Evolutionary conservation across 2,329 filamentous ascomycete species (phyloP).

Genomic region (Aspergillus eucalypticola): DNA sequence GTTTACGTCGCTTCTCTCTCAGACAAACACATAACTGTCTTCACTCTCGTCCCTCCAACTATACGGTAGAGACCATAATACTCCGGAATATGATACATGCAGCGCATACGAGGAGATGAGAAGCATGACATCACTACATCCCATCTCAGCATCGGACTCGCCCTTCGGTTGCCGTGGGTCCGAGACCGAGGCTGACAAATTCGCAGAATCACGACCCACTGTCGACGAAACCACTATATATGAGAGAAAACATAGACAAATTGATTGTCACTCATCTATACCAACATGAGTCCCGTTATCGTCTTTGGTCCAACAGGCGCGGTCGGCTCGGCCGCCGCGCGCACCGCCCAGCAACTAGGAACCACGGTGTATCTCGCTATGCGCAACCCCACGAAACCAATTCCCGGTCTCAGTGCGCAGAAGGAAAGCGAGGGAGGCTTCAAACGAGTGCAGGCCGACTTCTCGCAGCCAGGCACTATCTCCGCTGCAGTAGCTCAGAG

Average conservation of each 20-base stretch:
- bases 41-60: too few species aligned
- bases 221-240: too few species aligned
- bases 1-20: too few species aligned
- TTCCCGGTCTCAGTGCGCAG: slow-evolving; percentile 35
- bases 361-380: slow-evolving; percentile 52
- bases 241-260: too few species aligned
- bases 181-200: background rate
- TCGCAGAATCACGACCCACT: background rate
- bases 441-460: slow-evolving; percentile 47
- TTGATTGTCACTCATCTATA: background rate
- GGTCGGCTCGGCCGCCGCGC: slow-evolving; percentile 46
- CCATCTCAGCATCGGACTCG: too few species aligned
- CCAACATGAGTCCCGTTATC: slow-evolving; percentile 33
- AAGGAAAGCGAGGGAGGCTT: slow-evolving; percentile 35
- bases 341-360: slow-evolving; percentile 41
- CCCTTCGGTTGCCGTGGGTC: background rate
- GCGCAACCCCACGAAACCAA: slow-evolving; percentile 48
- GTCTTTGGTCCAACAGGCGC: slow-evolving; percentile 54
- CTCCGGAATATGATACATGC: too few species aligned
- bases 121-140: background rate
- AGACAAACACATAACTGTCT: too few species aligned
- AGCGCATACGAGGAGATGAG: too few species aligned
- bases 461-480: slow-evolving; percentile 46
- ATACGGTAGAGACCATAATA: too few species aligned
- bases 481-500: slow-evolving; percentile 39